Percentiles rank a stretch among this genome's conserved stretches.
phyloP scores from a whole-genome alignment of 768 basidiomycete genomes.

The Boletus huronensis region DNA sequence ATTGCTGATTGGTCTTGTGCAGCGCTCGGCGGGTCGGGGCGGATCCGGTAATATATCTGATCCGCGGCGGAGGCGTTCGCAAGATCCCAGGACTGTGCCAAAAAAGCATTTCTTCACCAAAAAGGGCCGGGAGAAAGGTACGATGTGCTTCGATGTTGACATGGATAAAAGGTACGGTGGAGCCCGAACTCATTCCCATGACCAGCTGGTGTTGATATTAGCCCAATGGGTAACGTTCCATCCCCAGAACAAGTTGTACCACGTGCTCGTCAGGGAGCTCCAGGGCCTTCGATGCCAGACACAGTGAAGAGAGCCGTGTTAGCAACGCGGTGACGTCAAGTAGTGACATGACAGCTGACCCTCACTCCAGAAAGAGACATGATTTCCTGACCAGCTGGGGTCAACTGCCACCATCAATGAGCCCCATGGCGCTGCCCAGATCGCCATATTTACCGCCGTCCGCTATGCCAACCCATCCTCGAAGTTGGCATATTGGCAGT shows the following conservation, averaged over 20 bases:
- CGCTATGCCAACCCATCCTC: not conserved
- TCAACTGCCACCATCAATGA: not conserved
- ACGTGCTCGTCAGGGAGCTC: conserved; percentile 12
- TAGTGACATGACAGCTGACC: not conserved
- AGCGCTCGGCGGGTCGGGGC: conserved; percentile 28
- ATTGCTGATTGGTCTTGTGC: not conserved
- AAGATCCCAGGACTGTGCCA: not conserved
- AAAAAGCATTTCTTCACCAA: conserved; percentile 8
- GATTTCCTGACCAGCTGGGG: not conserved
- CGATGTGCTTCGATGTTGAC: not conserved
- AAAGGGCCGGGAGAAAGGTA: conserved; percentile 10
- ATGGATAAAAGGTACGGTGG: conserved; percentile 6
- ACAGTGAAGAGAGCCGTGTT: not conserved
- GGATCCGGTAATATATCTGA: conserved; percentile 25
- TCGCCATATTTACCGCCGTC: not conserved
- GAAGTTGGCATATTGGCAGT: not conserved
- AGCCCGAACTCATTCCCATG: not conserved
- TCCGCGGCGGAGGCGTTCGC: conserved; percentile 5
- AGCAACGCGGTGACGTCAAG: conserved; percentile 2
- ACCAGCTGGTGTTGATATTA: not conserved
- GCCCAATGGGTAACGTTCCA: not conserved
- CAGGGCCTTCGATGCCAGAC: not conserved
- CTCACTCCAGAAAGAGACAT: not conserved
- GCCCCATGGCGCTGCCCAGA: not conserved
- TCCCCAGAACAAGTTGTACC: conserved; percentile 7